These are phyloP conservation scores for Aspergillus cristatus DNA, from an alignment of 495 filamentous ascomycete species.

Conservation along the genomic window DNA sequence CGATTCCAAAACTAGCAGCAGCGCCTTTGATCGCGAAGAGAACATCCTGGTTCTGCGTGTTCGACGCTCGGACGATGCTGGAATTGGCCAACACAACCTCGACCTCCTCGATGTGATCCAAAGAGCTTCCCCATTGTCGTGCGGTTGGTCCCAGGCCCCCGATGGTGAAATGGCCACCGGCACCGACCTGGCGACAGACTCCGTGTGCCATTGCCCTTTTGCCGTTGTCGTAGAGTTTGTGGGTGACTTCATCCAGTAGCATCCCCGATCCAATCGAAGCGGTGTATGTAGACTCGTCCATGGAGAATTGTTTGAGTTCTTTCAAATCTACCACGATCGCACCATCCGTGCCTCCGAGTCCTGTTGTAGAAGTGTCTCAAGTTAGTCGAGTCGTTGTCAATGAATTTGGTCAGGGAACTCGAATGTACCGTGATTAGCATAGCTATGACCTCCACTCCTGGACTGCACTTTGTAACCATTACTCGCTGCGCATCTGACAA, in stretches of 20 bases:
- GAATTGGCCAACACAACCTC: slow-evolving; percentile 53
- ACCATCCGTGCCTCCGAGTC: slow-evolving; percentile 35
- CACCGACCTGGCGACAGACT: slow-evolving; percentile 52
- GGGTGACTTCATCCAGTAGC: slow-evolving; percentile 48
- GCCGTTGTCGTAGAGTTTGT: slow-evolving; percentile 45
- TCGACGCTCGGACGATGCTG: slow-evolving; percentile 21
- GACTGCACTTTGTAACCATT: slow-evolving; percentile 55
- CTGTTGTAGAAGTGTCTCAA: not conserved
- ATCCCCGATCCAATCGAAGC: slow-evolving; percentile 56
- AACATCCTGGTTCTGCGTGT: slow-evolving; percentile 25
- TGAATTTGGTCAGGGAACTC: no score
- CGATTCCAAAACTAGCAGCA: slow-evolving; percentile 23
- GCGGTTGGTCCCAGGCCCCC: slow-evolving; percentile 53
- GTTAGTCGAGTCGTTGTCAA: not conserved
- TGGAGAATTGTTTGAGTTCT: slow-evolving; percentile 27
- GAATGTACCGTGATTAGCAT: slow-evolving; percentile 45
- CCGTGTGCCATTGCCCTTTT: slow-evolving; percentile 55
- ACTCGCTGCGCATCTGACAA: slow-evolving; percentile 49
- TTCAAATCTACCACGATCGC: slow-evolving; percentile 33
- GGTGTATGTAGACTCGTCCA: slow-evolving; percentile 42
- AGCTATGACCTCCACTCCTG: slow-evolving; percentile 66
- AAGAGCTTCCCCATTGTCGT: slow-evolving; percentile 49
- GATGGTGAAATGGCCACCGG: slow-evolving; percentile 60
- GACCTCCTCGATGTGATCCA: slow-evolving; percentile 49
- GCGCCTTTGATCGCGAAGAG: slow-evolving; percentile 40